phyloP scores from a whole-genome alignment of 306 rosid species.

The Erythrophleum fordii region DNA sequence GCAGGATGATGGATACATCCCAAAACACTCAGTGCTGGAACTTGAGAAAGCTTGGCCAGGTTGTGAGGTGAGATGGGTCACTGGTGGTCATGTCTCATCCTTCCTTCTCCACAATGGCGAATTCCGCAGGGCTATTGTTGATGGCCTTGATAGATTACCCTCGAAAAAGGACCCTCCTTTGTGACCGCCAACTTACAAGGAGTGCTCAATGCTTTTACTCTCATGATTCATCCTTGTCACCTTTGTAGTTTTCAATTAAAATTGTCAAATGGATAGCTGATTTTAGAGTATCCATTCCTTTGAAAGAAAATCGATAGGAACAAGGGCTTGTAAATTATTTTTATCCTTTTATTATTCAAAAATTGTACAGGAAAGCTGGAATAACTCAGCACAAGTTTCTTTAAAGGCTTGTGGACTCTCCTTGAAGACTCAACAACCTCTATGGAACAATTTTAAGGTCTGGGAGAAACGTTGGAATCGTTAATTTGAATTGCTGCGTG shows the following conservation, averaged over 20 bases:
- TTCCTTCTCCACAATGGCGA: slow-evolving; percentile 84
- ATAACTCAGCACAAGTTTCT: background rate
- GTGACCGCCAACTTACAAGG: slow-evolving; percentile 32
- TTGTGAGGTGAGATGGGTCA: slow-evolving; percentile 98
- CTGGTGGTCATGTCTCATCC: slow-evolving; percentile 94
- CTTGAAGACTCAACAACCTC: background rate
- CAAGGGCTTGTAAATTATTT: slow-evolving; percentile 34
- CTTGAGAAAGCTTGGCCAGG: slow-evolving; percentile 97
- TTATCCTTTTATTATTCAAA: background rate
- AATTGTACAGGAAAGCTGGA: slow-evolving; percentile 36
- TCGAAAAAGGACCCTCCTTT: slow-evolving; percentile 70
- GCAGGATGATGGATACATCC: slow-evolving; percentile 96
- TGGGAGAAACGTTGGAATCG: background rate
- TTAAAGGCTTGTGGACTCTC: background rate
- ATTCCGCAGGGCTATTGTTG: slow-evolving; percentile 85
- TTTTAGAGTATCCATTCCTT: slow-evolving; percentile 28
- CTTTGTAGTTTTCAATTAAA: slow-evolving; percentile 32
- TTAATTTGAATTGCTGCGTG: background rate
- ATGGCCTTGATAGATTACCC: slow-evolving; percentile 72
- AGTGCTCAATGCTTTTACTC: slow-evolving; percentile 1
- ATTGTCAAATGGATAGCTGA: slow-evolving; percentile 44
- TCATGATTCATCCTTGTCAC: slow-evolving; percentile 23
- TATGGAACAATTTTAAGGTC: background rate
- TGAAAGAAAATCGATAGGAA: background rate
- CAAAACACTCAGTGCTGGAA: slow-evolving; percentile 84